Conservation (phyloP, 148 eudicot genomes). For the Salicornia ramosissima region DNA sequence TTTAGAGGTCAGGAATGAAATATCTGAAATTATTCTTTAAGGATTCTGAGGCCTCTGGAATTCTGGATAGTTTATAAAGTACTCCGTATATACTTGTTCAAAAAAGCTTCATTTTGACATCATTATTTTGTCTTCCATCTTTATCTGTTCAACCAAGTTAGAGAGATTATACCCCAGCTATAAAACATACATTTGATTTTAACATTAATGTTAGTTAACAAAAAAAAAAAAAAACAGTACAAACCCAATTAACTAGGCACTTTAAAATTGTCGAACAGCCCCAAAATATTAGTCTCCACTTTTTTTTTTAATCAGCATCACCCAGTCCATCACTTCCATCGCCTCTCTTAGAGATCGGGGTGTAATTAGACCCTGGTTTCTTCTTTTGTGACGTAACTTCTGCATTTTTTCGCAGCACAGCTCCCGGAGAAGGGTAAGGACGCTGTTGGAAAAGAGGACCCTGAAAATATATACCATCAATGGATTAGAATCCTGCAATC, state of each 20-base stretch:
- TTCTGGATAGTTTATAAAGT: too few species aligned
- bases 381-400: slow-evolving; percentile 82
- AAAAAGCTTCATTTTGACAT: too few species aligned
- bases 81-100: too few species aligned
- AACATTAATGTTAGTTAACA: not conserved
- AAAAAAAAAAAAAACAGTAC: not conserved
- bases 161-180: too few species aligned
- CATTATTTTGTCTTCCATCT: too few species aligned
- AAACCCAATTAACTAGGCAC: not conserved
- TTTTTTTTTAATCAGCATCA: slow-evolving; percentile 72
- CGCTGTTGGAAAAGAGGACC: slow-evolving; percentile 99
- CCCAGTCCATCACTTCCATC: slow-evolving; percentile 99
- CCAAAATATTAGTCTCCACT: not conserved
- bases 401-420: slow-evolving; percentile 88
- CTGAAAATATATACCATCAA: slow-evolving; percentile 41
- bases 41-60: too few species aligned
- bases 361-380: slow-evolving; percentile 62
- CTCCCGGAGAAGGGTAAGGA: slow-evolving; percentile 98
- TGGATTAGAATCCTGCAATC: slow-evolving; percentile 8
- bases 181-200: not conserved
- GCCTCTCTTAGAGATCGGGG: slow-evolving; percentile 87
- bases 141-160: too few species aligned
- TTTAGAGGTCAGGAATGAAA: too few species aligned
- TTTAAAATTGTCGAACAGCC: not conserved
- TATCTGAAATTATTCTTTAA: too few species aligned